These are phyloP conservation scores for Entrophospora sp. DNA, from an alignment of 192 early-diverging fungal genomes.

Conservation along the genomic window DNA sequence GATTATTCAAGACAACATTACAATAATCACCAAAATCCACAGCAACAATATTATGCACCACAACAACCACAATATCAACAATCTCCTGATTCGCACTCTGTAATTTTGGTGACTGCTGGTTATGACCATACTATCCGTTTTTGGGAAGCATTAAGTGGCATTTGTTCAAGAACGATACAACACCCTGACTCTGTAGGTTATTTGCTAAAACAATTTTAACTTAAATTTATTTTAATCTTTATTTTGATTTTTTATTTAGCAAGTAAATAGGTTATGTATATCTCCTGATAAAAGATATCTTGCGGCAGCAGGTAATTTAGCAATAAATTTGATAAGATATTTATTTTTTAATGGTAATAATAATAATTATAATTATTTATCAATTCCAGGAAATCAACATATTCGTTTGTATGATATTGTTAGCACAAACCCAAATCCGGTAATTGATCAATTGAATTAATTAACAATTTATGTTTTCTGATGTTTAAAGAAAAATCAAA, in stretches of 20 bases:
- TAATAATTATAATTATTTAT: not conserved
- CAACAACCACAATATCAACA: conserved; percentile 38
- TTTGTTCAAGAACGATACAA: conserved; percentile 63
- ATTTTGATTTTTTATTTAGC: conserved; percentile 42
- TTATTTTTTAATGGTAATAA: not conserved
- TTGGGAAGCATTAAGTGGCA: conserved; percentile 64
- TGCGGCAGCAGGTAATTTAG: conserved; percentile 61
- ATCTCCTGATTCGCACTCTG: conserved; percentile 44
- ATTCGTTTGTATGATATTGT: conserved; percentile 79
- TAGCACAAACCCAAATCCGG: conserved; percentile 65
- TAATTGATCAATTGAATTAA: conserved; percentile 30
- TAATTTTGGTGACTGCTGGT: conserved; percentile 62
- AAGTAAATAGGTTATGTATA: conserved; percentile 79
- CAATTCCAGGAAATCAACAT: conserved; percentile 58
- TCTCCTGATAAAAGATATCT: conserved; percentile 83
- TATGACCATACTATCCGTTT: conserved; percentile 71
- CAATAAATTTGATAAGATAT: not conserved
- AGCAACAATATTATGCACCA: conserved; percentile 20
- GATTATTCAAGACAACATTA: conserved; percentile 20
- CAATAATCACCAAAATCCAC: conserved; percentile 23
- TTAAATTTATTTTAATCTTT: not conserved
- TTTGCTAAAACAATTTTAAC: not conserved
- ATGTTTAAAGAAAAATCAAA: too few species aligned
- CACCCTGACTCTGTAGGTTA: conserved; percentile 64
- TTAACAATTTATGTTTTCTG: too few species aligned